phyloP scores from a whole-genome alignment of 2,329 filamentous ascomycete genomes.

The Talaromyces pinophilus region DNA sequence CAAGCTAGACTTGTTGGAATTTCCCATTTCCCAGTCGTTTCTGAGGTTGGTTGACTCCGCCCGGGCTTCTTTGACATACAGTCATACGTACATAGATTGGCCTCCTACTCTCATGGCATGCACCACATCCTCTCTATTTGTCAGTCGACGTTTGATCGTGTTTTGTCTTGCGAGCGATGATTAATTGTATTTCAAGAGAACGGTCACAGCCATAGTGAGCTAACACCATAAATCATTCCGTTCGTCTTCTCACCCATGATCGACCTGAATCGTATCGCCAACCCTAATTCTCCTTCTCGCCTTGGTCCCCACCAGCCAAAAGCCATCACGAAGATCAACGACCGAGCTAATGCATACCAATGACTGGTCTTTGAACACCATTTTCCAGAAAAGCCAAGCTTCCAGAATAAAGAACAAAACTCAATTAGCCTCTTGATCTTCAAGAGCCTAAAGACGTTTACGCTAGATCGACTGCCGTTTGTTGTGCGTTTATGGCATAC shows the following conservation, averaged over 20 bases:
- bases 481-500: constrained; percentile 5
- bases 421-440: neutral
- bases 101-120: neutral
- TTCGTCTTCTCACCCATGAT: neutral
- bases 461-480: constrained; percentile 6
- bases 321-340: constrained; percentile 11
- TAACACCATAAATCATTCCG: neutral
- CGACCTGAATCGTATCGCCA: constrained; percentile 9
- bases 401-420: constrained; percentile 12
- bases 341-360: constrained; percentile 15
- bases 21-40: constrained; percentile 23
- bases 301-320: constrained; percentile 4
- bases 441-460: neutral
- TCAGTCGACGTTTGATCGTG: neutral
- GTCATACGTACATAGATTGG: neutral
- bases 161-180: neutral
- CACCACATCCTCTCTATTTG: neutral
- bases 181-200: neutral
- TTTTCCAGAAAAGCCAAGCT: constrained; percentile 3
- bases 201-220: neutral
- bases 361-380: constrained; percentile 1
- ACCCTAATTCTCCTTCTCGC: constrained; percentile 9
- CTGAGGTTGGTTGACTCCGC: constrained; percentile 13
- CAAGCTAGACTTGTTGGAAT: neutral
- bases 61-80: neutral